Conservation (phyloP, 495 filamentous ascomycete species). For the Xylaria telfairii region DNA sequence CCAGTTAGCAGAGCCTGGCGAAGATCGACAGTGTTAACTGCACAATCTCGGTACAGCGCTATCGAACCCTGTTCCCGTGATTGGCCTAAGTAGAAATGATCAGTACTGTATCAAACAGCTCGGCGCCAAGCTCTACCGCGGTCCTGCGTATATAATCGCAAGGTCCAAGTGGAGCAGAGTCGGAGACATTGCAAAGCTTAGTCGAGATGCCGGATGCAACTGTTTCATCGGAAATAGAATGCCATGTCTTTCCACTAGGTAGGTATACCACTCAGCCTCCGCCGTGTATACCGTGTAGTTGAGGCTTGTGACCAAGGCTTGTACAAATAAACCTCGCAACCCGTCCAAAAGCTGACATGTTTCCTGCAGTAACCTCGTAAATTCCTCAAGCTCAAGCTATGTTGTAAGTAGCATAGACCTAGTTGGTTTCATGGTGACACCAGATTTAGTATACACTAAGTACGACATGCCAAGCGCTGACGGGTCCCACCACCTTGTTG, state of each 20-base stretch:
- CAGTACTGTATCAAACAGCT: slow-evolving; percentile 18
- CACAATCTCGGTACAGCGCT: slow-evolving; percentile 4
- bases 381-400: not conserved
- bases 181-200: slow-evolving; percentile 12
- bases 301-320: slow-evolving; percentile 6
- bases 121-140: slow-evolving; percentile 14
- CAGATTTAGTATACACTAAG: not conserved
- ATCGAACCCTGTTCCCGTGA: slow-evolving; percentile 16
- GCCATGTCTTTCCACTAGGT: too few species aligned
- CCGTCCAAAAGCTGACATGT: not conserved
- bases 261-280: not conserved
- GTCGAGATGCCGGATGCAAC: slow-evolving; percentile 8
- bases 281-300: not conserved
- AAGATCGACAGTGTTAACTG: slow-evolving; percentile 9
- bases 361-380: too few species aligned
- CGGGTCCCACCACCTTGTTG: too few species aligned
- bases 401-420: not conserved
- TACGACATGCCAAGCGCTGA: slow-evolving; percentile 4
- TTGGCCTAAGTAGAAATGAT: slow-evolving; percentile 17
- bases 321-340: not conserved
- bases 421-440: not conserved
- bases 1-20: not conserved
- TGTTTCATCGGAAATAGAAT: slow-evolving; percentile 25
- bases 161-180: not conserved
- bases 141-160: not conserved